phyloP scores from a whole-genome alignment of 257 asterid genomes.

The Linaria vulgaris region DNA sequence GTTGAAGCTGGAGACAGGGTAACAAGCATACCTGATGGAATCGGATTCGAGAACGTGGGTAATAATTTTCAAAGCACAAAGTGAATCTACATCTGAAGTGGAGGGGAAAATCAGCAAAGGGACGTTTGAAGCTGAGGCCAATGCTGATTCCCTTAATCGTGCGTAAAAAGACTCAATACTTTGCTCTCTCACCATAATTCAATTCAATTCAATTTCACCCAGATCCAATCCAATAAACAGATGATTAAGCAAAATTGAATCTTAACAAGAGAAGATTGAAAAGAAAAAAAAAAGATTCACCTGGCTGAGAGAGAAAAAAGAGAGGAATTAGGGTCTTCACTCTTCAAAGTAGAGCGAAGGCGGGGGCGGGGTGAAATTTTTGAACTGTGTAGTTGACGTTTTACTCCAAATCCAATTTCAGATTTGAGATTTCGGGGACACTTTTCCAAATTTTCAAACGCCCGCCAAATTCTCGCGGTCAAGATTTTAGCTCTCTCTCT shows the following conservation, averaged over 20 bases:
- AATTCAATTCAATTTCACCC: slow-evolving; percentile 18
- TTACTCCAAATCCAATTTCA: neutral
- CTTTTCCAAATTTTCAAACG: slow-evolving; percentile 30
- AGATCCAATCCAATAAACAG: slow-evolving; percentile 18
- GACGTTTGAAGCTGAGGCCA: slow-evolving; percentile 58
- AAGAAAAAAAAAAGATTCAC: slow-evolving; percentile 26
- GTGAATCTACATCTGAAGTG: slow-evolving; percentile 91
- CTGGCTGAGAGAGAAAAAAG: slow-evolving; percentile 29
- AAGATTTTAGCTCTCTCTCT: slow-evolving; percentile 20
- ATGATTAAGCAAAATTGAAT: too few relatives aligned
- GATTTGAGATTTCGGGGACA: slow-evolving; percentile 10
- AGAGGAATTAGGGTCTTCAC: too few relatives aligned
- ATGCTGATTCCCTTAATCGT: slow-evolving; percentile 63
- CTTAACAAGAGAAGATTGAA: too few relatives aligned
- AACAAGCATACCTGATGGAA: slow-evolving; percentile 96
- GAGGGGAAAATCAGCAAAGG: slow-evolving; percentile 91
- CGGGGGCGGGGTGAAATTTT: slow-evolving; percentile 16
- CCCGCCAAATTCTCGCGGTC: slow-evolving; percentile 68
- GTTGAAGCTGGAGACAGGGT: slow-evolving; percentile 87
- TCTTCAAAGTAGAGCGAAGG: slow-evolving; percentile 12
- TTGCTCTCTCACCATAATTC: slow-evolving; percentile 80
- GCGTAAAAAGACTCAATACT: slow-evolving; percentile 67
- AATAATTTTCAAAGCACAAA: slow-evolving; percentile 81
- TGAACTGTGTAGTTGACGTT: slow-evolving; percentile 27
- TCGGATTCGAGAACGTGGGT: slow-evolving; percentile 86